phyloP scores from a whole-genome alignment of 83 land plant species.

The Larix sibirica region DNA sequence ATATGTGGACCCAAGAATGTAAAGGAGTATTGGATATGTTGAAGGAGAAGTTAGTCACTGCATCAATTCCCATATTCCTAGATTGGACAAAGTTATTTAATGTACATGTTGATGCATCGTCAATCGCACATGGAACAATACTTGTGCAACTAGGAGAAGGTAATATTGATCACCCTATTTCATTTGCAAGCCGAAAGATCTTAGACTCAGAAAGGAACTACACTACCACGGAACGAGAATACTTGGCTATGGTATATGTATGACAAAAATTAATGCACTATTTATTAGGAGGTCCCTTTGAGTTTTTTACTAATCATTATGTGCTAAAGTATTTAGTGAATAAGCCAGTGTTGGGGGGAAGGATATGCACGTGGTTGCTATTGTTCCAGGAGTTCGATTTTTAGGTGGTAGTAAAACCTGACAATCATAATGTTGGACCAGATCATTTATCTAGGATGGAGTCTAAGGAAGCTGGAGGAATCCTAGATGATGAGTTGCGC shows the following conservation, averaged over 20 bases:
- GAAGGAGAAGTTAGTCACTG: too few species aligned
- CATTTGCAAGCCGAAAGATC: background rate
- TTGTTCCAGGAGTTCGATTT: background rate
- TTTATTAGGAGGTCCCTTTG: background rate
- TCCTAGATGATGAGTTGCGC: background rate
- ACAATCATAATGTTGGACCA: background rate
- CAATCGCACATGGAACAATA: background rate
- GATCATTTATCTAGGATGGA: background rate
- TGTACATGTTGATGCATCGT: background rate
- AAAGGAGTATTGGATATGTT: too few species aligned
- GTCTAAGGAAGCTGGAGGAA: accelerated
- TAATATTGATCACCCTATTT: background rate
- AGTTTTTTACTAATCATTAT: background rate
- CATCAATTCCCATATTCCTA: too few species aligned
- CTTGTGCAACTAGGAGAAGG: background rate
- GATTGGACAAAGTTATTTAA: background rate
- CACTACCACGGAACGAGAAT: background rate
- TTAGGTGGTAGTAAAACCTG: background rate
- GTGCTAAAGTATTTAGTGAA: background rate
- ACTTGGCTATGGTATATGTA: background rate
- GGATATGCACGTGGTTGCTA: background rate
- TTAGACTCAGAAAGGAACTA: background rate
- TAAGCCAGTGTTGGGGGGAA: background rate
- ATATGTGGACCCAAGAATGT: too few species aligned
- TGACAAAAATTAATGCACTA: background rate